These are phyloP conservation scores for Trichophyton mentagrophytes DNA, from an alignment of 2,329 filamentous ascomycete genomes.

Conservation along the genomic window DNA sequence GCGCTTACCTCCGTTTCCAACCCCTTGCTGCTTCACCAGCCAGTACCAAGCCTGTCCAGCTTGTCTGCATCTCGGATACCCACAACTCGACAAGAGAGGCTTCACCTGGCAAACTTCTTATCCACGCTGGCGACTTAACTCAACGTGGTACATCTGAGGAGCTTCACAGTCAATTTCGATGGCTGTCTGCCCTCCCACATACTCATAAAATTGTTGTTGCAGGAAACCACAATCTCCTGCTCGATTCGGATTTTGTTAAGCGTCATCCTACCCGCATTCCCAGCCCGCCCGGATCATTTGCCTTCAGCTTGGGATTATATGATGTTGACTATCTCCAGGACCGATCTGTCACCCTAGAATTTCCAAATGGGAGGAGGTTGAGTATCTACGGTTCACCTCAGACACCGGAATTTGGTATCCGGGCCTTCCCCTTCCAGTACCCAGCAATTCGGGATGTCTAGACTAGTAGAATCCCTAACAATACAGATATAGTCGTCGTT, in stretches of 20 bases:
- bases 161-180: constrained; percentile 28
- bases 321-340: constrained; percentile 13
- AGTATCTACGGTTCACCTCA: constrained; percentile 16
- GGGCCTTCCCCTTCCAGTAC: constrained; percentile 20
- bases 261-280: constrained; percentile 7
- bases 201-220: constrained; percentile 35
- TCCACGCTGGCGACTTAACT: constrained; percentile 40
- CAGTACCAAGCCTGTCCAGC: background rate
- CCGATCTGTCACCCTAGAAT: constrained; percentile 7
- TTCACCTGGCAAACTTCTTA: constrained; percentile 34
- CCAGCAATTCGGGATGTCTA: constrained; percentile 13
- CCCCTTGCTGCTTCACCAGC: background rate
- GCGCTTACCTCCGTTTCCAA: background rate
- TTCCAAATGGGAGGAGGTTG: constrained; percentile 4
- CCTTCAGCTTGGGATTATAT: constrained; percentile 13
- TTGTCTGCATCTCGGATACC: constrained; percentile 32
- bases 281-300: background rate
- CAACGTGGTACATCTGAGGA: constrained; percentile 32
- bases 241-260: constrained; percentile 13
- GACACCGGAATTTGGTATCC: constrained; percentile 15
- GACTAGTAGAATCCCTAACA: constrained; percentile 12
- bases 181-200: constrained; percentile 32
- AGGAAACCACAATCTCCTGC: constrained; percentile 35
- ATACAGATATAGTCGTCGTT: constrained; percentile 16
- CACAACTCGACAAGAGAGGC: constrained; percentile 29